Conservation (phyloP, 306 rosid genomes). For the Dryas octopetala region DNA sequence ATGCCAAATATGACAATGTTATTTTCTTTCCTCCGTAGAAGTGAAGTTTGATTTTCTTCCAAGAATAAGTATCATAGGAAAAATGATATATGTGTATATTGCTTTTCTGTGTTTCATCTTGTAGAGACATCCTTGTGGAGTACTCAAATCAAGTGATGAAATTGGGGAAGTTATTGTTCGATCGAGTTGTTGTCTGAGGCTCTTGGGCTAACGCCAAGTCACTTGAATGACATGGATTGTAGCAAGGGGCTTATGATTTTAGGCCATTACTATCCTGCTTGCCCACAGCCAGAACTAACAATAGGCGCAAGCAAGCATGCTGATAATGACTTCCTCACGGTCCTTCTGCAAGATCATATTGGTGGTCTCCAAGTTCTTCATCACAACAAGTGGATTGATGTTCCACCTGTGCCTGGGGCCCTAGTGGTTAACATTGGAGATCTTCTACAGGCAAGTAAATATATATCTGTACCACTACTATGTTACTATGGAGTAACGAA, state of each 20-base stretch:
- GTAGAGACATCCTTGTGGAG: neutral
- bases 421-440: no score
- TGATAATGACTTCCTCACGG: slow-evolving; percentile 39
- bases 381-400: slow-evolving; percentile 10
- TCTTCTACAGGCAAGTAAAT: slow-evolving; percentile 27
- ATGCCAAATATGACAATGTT: no score
- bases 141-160: slow-evolving; percentile 23
- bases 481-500: no score
- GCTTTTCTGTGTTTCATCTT: neutral
- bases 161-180: slow-evolving; percentile 26
- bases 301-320: slow-evolving; percentile 1
- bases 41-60: no score
- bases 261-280: slow-evolving; percentile 26
- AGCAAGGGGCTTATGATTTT: neutral
- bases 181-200: slow-evolving; percentile 21
- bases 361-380: slow-evolving; percentile 54
- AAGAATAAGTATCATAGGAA: neutral
- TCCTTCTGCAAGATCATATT: slow-evolving; percentile 51
- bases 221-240: slow-evolving; percentile 5
- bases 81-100: neutral
- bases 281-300: slow-evolving; percentile 29
- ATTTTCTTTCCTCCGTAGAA: no score
- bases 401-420: slow-evolving; percentile 9
- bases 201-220: slow-evolving; percentile 12
- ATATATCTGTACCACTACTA: no score